Evolutionary conservation across 495 filamentous ascomycete genomes (phyloP).

Genomic region (Penicillium subrubescens): DNA sequence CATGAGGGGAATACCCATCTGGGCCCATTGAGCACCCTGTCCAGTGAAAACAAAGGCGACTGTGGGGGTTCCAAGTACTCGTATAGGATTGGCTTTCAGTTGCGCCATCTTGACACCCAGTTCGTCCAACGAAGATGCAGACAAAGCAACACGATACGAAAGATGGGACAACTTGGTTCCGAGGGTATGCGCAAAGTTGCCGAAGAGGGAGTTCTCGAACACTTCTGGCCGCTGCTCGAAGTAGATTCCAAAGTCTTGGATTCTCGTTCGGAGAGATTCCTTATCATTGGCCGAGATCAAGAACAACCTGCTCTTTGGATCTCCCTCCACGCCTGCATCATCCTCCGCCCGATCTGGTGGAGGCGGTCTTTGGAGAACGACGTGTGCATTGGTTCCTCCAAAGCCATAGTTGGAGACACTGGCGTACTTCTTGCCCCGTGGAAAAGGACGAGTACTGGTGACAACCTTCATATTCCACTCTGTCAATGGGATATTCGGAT

Average conservation of each 20-base stretch:
- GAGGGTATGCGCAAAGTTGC: conserved; percentile 34
- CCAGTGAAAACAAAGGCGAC: conserved; percentile 33
- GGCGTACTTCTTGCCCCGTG: conserved; percentile 34
- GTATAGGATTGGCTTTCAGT: conserved; percentile 24
- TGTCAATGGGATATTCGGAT: conserved; percentile 16
- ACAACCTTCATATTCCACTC: conserved; percentile 19
- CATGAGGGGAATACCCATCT: conserved; percentile 29
- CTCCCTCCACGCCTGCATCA: conserved; percentile 19
- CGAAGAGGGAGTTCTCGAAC: conserved; percentile 32
- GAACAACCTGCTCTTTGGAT: conserved; percentile 29
- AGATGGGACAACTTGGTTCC: conserved; percentile 32
- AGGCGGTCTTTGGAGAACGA: conserved; percentile 44
- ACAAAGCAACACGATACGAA: conserved; percentile 28
- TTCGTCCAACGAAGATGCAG: conserved; percentile 16
- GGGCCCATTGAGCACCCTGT: conserved; percentile 35
- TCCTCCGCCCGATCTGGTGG: conserved; percentile 12
- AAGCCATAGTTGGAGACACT: conserved; percentile 66
- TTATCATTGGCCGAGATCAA: conserved; percentile 36
- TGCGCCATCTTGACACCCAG: conserved; percentile 25
- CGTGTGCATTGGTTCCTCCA: conserved; percentile 64
- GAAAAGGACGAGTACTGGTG: conserved; percentile 20
- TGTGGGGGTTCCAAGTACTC: conserved; percentile 15
- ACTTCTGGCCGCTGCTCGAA: conserved; percentile 36
- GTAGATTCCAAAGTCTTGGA: conserved; percentile 33
- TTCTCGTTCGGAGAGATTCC: conserved; percentile 27